Evolutionary conservation across 2,329 filamentous ascomycete genomes (phyloP).

Genomic region (Exophiala viscosa): DNA sequence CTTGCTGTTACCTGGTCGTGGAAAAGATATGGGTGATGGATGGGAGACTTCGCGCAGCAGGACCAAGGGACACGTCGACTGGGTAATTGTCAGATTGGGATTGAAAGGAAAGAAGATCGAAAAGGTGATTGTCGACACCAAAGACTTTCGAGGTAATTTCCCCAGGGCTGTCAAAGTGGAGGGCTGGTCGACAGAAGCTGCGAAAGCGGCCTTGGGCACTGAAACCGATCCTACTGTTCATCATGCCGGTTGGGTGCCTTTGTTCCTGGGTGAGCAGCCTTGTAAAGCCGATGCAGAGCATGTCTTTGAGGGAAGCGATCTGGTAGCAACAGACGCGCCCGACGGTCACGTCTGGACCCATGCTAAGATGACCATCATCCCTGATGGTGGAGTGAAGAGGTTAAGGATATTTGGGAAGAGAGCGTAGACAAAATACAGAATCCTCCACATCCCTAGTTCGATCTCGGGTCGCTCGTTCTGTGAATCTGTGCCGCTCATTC

Average conservation of each 20-base stretch:
- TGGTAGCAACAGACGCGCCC: conserved; percentile 56
- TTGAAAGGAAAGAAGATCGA: conserved; percentile 36
- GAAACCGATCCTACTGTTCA: conserved; percentile 34
- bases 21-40: conserved; percentile 44
- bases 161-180: conserved; percentile 40
- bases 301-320: conserved; percentile 37
- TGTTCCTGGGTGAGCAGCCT: conserved; percentile 36
- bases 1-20: conserved; percentile 41
- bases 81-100: conserved; percentile 40
- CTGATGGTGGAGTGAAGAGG: conserved; percentile 88
- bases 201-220: conserved; percentile 25
- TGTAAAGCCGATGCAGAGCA: conserved; percentile 42
- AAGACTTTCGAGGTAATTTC: conserved; percentile 46
- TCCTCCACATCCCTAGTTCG: too few species aligned
- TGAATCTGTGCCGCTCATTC: background rate
- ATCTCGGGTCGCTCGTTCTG: too few species aligned
- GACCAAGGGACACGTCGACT: conserved; percentile 39
- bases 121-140: conserved; percentile 42
- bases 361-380: conserved; percentile 87
- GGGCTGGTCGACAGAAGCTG: conserved; percentile 30
- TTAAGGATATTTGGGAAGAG: conserved; percentile 71
- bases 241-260: conserved; percentile 36
- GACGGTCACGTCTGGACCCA: conserved; percentile 71
- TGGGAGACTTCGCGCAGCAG: conserved; percentile 44
- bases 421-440: conserved; percentile 27